Base-by-base conservation (phyloP, 225 moss, liverwort and hornwort species). In the Asterella californica region DNA sequence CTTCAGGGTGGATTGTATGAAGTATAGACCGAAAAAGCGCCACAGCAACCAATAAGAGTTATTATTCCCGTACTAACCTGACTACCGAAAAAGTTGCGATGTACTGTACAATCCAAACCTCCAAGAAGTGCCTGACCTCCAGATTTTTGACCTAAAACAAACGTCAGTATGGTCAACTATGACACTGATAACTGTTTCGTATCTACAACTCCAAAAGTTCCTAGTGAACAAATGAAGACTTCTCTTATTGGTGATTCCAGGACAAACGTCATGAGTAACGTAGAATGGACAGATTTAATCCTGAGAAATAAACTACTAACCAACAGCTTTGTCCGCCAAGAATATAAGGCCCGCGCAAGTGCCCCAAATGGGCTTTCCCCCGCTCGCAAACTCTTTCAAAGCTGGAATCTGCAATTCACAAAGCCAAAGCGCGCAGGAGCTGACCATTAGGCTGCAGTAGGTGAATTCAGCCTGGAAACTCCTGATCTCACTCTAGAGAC, bases 61-160 rank as follows among this genome's bases (percentile, higher is more conserved):
- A n/a, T 47, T 12, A 21, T 33, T 27, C 27, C 38, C 42, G 12
- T 33, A 77, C 72, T 38, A 72, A 93, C 97, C 94, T 99, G 97
- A 83, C 94, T 94, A 82, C 97, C 97, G 75, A 99, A 99, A 82
- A 91, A 99, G 81, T 99, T 99, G 67, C 94, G 97, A 76, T 94
- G 93, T 12, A 94, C 97, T 18, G 92, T 92, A 83, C 95, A 93
- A 80, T 99, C 94, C 85, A 99, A 89, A 68, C 97, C 97, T 77
- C 97, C 97, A 69, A 99, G 84, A 55, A 99, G 97, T 64, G 89
- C 91, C 82, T 99, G 97, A 22, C 97, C 94, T 82, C 97, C 97
- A 46, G 50, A 46, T 83, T 99, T 99, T 36, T 92, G 94, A 80
- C 97, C 97, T 99, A 89, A 46, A 66, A 17, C 24, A 37, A 24